Conservation (phyloP, 805 yeast genomes). For the Candida sanyiensis region DNA sequence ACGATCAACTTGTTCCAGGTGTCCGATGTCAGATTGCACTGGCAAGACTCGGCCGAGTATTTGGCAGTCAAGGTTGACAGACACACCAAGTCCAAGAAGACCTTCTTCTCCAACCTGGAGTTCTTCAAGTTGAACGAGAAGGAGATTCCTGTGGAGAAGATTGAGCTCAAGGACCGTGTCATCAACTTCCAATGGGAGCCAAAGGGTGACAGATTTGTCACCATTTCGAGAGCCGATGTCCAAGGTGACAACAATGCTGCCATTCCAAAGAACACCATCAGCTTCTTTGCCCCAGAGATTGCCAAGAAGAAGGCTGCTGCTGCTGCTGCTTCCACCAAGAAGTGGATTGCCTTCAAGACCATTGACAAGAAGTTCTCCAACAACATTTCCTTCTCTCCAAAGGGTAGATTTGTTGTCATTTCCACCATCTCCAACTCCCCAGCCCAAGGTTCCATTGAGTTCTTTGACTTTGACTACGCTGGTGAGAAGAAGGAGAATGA, state of each 20-base stretch:
- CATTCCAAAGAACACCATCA: conserved; percentile 55
- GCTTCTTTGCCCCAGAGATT: conserved; percentile 81
- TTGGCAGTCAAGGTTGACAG: conserved; percentile 94
- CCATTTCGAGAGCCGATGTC: conserved; percentile 57
- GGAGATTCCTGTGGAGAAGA: conserved; percentile 90
- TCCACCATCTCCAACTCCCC: conserved; percentile 40
- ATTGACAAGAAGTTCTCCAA: conserved; percentile 61
- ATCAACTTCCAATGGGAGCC: conserved; percentile 96
- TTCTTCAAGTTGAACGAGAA: conserved; percentile 82
- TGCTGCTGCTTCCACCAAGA: conserved; percentile 37
- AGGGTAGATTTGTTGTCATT: conserved; percentile 75
- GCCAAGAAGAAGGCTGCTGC: conserved; percentile 37
- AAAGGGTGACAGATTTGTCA: conserved; percentile 76
- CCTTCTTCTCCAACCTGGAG: conserved; percentile 85
- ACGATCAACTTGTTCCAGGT: conserved; percentile 94
- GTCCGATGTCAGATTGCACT: conserved; percentile 79
- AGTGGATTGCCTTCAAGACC: conserved; percentile 55
- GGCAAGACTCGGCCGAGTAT: conserved; percentile 85
- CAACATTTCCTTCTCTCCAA: conserved; percentile 83
- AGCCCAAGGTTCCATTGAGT: conserved; percentile 63
- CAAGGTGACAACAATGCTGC: conserved; percentile 49
- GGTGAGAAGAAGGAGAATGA: conserved; percentile 51
- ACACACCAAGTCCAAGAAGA: conserved; percentile 92
- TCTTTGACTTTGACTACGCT: conserved; percentile 80
- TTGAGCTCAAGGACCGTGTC: conserved; percentile 88